Percentiles rank a stretch among this genome's conserved stretches.
phyloP scores from a whole-genome alignment of 352 stramenopile species.

The Phytopythium kandeliae region DNA sequence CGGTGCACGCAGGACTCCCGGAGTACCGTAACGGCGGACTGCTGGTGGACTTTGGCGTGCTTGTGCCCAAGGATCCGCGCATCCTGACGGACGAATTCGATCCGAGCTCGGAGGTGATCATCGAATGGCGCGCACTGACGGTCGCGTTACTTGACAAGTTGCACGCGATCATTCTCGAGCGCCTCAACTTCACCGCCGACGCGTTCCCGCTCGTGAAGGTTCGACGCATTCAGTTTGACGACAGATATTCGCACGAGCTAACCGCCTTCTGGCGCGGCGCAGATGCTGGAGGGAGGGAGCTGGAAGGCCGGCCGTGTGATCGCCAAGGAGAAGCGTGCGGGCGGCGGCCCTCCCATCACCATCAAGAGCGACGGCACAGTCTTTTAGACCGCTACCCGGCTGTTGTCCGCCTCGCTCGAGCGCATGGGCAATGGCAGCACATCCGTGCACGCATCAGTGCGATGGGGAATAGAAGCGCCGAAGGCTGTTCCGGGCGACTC shows the following conservation, averaged over 20 bases:
- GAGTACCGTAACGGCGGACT: slow-evolving; percentile 84
- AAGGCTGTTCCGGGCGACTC: no score
- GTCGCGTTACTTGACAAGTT: slow-evolving; percentile 78
- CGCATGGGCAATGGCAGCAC: no score
- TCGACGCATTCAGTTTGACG: not conserved
- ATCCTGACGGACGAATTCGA: slow-evolving; percentile 59
- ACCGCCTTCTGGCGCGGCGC: no score
- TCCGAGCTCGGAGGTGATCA: slow-evolving; percentile 68
- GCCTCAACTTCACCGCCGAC: slow-evolving; percentile 60
- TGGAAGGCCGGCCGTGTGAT: slow-evolving; percentile 83
- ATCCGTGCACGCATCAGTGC: no score
- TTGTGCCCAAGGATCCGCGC: slow-evolving; percentile 52
- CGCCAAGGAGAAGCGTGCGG: slow-evolving; percentile 66
- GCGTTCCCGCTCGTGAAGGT: slow-evolving; percentile 85
- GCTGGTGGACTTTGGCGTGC: slow-evolving; percentile 73
- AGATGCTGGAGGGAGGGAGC: slow-evolving; percentile 83
- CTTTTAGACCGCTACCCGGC: slow-evolving; percentile 33
- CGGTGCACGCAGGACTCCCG: slow-evolving; percentile 33
- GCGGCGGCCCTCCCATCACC: slow-evolving; percentile 68
- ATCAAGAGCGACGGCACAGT: slow-evolving; percentile 87
- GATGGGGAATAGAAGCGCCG: no score
- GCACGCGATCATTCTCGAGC: slow-evolving; percentile 54
- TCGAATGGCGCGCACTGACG: slow-evolving; percentile 83
- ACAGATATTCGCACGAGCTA: no score
- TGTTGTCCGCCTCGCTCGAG: no score